These are phyloP conservation scores for Salvia hispanica DNA, from an alignment of 257 asterid genomes.

Conservation along the genomic window DNA sequence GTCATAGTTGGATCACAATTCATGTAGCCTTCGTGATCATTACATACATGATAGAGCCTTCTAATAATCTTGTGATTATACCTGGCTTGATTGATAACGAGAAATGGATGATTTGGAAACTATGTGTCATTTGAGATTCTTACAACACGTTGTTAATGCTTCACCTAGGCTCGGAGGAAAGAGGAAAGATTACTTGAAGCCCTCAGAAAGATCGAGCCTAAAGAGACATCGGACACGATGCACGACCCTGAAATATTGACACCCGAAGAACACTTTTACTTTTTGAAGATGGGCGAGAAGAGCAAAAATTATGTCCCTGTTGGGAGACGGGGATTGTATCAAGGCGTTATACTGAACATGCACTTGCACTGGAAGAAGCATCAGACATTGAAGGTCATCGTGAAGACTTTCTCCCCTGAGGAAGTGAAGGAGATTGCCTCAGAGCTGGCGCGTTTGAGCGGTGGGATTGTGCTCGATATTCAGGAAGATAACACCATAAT, in stretches of 20 bases:
- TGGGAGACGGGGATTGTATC: slow-evolving; percentile 91
- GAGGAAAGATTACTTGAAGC: slow-evolving; percentile 75
- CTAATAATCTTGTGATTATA: neutral
- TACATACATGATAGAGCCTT: no score
- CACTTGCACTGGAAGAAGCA: slow-evolving; percentile 99
- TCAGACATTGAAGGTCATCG: slow-evolving; percentile 83
- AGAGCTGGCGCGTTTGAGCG: slow-evolving; percentile 88
- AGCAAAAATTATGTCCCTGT: slow-evolving; percentile 95
- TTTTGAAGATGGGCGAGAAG: slow-evolving; percentile 89
- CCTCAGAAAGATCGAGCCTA: slow-evolving; percentile 80
- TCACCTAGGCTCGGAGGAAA: slow-evolving; percentile 72
- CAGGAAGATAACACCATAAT: slow-evolving; percentile 79
- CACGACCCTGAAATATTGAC: slow-evolving; percentile 99
- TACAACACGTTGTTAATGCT: slow-evolving; percentile 21
- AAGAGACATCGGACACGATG: slow-evolving; percentile 68
- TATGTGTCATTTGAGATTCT: slow-evolving; percentile 18
- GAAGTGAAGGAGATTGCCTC: slow-evolving; percentile 90
- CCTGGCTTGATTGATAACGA: neutral
- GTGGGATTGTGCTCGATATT: slow-evolving; percentile 95
- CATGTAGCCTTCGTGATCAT: no score
- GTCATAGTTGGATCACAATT: no score
- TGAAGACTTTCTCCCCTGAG: slow-evolving; percentile 85
- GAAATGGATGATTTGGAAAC: no score
- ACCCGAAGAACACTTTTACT: slow-evolving; percentile 98
- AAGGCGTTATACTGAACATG: slow-evolving; percentile 96